Evolutionary conservation across 23 red algal genomes (phyloP), one percentile per base, ranked within the genome.

Genomic region (Rhodosorus marinus): DNA sequence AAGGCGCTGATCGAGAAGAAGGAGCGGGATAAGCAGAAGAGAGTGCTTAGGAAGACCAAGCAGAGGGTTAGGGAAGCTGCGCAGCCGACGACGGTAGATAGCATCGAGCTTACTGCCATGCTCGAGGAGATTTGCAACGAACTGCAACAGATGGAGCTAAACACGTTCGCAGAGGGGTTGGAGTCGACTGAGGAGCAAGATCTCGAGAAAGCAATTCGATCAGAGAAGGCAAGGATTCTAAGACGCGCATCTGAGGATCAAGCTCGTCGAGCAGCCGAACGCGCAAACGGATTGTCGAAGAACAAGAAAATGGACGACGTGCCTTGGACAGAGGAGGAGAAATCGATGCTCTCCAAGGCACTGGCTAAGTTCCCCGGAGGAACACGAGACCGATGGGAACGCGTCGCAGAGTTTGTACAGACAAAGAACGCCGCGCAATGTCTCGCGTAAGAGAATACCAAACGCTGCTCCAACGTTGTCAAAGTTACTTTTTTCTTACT

Each of bases 321-420:
- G 11, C 38, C 35, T 5, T 84, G 79, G 79, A 67, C 79, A 15
- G 26, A 49, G 20, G 67, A 74, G 4, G 79, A 84, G 24, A 40
- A 67, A 30, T 73, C 66, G 20, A 50, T 62, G 46, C 67, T 84
- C 22, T 60, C 79, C 20, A 84, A 84, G 46, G 79, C 49, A 23
- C 54, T 84, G 17, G 42, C 54, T 8, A 84, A 84, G 52, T 84
- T 51, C 50, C 79, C 79, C 1, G 79, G 55, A 20, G 79, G 79
- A 9, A 84, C 79, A 36, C 7, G 36, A 4, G 67, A 84, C 19
- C 57, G 79, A 3, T 84, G 66, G 66, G 45, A 21, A 11, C 60
- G 40, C 33, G 38, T 84, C 30, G 48, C 79, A 9, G 79, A 73
- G n/a, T 74, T 65, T 45, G 40, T 84, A 6, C 59, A 62, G 27